These are phyloP conservation scores for Madurella mycetomatis DNA, from an alignment of 2,329 filamentous ascomycete species.

Conservation along the genomic window DNA sequence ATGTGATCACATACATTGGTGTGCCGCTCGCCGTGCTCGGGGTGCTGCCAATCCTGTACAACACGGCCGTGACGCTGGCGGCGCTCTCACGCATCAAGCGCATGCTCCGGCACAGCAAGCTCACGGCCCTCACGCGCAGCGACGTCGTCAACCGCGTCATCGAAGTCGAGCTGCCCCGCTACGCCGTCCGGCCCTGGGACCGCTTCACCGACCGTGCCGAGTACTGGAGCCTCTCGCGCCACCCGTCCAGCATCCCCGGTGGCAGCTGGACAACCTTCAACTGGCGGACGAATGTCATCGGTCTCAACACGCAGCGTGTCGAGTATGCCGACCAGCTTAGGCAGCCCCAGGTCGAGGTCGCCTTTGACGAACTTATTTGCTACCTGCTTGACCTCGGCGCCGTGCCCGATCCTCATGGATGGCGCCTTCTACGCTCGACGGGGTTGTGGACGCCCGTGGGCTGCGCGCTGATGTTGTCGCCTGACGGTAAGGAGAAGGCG, in stretches of 20 bases:
- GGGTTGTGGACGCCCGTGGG: slow-evolving; percentile 59
- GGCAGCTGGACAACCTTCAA: slow-evolving; percentile 63
- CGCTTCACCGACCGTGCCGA: slow-evolving; percentile 47
- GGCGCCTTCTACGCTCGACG: slow-evolving; percentile 51
- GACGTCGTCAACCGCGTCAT: slow-evolving; percentile 63
- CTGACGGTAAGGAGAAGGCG: slow-evolving; percentile 45
- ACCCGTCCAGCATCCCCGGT: slow-evolving; percentile 52
- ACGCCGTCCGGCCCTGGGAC: slow-evolving; percentile 58
- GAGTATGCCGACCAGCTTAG: slow-evolving; percentile 56
- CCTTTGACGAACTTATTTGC: slow-evolving; percentile 56
- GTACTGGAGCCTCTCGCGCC: slow-evolving; percentile 54
- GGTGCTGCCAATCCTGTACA: slow-evolving; percentile 62
- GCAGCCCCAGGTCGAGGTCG: slow-evolving; percentile 49
- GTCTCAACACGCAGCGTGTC: slow-evolving; percentile 57
- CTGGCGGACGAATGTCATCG: slow-evolving; percentile 60
- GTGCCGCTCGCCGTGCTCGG: slow-evolving; percentile 34
- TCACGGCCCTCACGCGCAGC: slow-evolving; percentile 57
- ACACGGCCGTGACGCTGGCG: slow-evolving; percentile 55
- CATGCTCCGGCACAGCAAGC: slow-evolving; percentile 51
- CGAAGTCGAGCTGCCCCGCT: slow-evolving; percentile 61
- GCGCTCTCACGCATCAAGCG: slow-evolving; percentile 57
- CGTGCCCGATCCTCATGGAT: slow-evolving; percentile 54
- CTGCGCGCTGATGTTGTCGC: slow-evolving; percentile 51
- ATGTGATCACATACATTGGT: slow-evolving; percentile 35
- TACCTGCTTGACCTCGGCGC: slow-evolving; percentile 62